These are phyloP conservation scores for Pilobolus umbonatus DNA, from an alignment of 192 early-diverging fungal species.

Conservation along the genomic window DNA sequence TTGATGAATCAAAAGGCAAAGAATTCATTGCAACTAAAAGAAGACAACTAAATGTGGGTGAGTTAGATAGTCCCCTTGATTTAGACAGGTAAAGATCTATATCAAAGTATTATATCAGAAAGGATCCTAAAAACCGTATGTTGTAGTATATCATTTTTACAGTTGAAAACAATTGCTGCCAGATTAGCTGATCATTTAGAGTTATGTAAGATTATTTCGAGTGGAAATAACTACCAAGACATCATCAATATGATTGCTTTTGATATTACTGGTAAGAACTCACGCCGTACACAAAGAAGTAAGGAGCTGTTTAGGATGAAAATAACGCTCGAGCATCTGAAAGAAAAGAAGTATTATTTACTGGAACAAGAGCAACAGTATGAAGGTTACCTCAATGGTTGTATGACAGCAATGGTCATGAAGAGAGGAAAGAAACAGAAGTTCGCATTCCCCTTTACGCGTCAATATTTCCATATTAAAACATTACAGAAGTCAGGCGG, in stretches of 20 bases:
- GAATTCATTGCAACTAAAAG: background rate
- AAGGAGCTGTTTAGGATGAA: constrained; percentile 69
- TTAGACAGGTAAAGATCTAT: constrained; percentile 14
- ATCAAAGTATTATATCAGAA: background rate
- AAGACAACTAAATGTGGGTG: constrained; percentile 3
- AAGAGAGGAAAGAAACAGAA: constrained; percentile 60
- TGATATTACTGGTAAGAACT: constrained; percentile 91
- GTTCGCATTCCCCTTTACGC: constrained; percentile 84
- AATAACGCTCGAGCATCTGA: constrained; percentile 75
- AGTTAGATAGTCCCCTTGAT: constrained; percentile 12
- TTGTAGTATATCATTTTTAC: constrained; percentile 55
- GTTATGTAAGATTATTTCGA: constrained; percentile 60
- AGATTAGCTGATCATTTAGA: constrained; percentile 84
- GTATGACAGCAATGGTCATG: constrained; percentile 81
- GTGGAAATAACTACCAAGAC: constrained; percentile 81
- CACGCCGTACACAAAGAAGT: constrained; percentile 70
- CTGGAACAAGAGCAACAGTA: constrained; percentile 85
- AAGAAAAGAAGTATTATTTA: constrained; percentile 80
- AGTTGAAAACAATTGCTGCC: constrained; percentile 78
- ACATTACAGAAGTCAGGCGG: constrained; percentile 80
- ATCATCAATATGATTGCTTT: constrained; percentile 90
- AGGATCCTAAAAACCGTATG: background rate
- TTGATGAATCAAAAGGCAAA: background rate
- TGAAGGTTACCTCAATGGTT: constrained; percentile 86
- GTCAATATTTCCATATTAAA: constrained; percentile 93